These are phyloP conservation scores for Populus hybrid DNA, from an alignment of 441 rosid species.

Conservation along the genomic window DNA sequence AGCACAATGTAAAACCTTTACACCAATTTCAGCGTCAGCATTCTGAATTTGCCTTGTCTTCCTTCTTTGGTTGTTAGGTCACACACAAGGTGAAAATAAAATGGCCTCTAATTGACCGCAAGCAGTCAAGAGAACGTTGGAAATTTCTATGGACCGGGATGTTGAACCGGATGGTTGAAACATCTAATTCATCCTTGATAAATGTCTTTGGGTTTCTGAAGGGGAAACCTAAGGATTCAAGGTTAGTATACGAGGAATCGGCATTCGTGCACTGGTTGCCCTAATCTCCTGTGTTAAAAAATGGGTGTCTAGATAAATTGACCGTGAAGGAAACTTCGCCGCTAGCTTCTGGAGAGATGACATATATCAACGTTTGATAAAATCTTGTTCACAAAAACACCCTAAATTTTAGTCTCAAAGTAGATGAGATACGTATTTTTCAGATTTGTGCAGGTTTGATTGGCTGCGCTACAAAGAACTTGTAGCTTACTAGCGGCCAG, in stretches of 20 bases:
- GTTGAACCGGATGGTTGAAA: not conserved
- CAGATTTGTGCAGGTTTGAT: not conserved
- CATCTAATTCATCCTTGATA: not conserved
- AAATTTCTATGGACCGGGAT: not conserved
- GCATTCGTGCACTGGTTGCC: no score
- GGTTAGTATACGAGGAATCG: no score
- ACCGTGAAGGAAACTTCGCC: no score
- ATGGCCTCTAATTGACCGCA: not conserved
- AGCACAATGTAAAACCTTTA: not conserved
- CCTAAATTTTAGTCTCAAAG: no score
- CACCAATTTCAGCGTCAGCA: not conserved
- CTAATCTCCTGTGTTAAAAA: no score
- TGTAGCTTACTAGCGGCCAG: not conserved
- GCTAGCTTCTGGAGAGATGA: no score
- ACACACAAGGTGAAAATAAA: not conserved
- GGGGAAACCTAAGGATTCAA: not conserved
- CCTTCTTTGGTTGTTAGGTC: not conserved
- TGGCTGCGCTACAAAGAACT: not conserved
- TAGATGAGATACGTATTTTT: not conserved
- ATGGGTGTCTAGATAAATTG: no score
- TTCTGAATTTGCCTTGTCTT: not conserved
- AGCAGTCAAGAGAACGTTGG: not conserved
- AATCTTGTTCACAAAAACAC: no score
- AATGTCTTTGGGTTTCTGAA: not conserved
- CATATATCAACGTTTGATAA: no score